Evolutionary conservation across 179 eudicot species (phyloP), one percentile per base, ranked within the genome.

Genomic region (Silene vulgaris): DNA sequence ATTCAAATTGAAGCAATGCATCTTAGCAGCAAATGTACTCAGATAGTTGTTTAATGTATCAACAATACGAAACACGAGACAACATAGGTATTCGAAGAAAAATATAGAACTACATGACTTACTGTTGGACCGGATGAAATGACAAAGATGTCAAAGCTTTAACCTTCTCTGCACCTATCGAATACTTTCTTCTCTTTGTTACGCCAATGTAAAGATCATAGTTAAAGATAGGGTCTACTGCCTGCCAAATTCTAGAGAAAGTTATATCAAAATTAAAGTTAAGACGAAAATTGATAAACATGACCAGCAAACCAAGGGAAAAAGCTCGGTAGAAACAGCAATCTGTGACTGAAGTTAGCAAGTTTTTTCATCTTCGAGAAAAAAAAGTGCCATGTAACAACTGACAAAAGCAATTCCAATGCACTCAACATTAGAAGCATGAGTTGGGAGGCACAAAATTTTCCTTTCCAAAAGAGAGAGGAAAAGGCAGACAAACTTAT

Each of bases 111-210:
- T 8, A 54, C 32, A 62, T 63, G 43, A 80, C 88, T 89, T 86
- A 95, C 99, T 86, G 85, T 16, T 72, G 32, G 77, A 92, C 89
- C 75, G 83, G 86, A 83, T 94, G 92, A 81, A 88, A 92, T 64
- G 85, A 84, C 74, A 81, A 69, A 78, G 89, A 87, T 28, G 86
- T 89, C 77, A 87, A 65, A 77, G 84, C 78, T 73, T 79, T 84
- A 73, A 81, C 88, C 78, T 85, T 86, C 82, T 86, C 89, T 69
- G 63, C 52, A 40, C 91, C 90, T 69, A 92, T 62, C 9, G 87
- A 78, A 80, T 82, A 88, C 76, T 87, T 92, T 83, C 99, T 86
- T 89, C 85, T 88, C 82, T 95, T 89, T 30, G 80, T 84, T 63
- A 95, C 90, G 37, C 96, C 95, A 76, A 95, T 84, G 76, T 88